Conservation (phyloP, 2,329 filamentous ascomycete species). For the Pseudogymnoascus destructans region DNA sequence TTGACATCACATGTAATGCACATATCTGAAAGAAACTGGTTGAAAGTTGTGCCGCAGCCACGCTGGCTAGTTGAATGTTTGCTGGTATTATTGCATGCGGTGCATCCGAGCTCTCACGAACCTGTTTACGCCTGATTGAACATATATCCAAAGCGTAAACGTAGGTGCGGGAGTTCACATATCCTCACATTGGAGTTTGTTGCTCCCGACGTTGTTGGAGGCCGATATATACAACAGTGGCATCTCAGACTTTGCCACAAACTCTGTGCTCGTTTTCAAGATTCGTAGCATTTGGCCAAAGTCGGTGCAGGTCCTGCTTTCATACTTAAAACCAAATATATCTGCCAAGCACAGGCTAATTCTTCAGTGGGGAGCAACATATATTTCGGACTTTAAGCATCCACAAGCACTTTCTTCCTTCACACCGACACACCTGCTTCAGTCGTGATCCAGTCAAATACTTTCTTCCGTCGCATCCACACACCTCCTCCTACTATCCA, state of each 20-base stretch:
- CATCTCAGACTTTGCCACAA: neutral
- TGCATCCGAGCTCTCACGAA: neutral
- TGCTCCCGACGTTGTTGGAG: neutral
- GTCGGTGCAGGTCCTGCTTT: neutral
- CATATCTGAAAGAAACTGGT: neutral
- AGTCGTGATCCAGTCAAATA: neutral
- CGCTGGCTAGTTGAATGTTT: neutral
- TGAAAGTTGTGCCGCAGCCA: neutral
- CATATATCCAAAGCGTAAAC: neutral
- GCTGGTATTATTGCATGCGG: neutral
- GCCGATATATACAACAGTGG: neutral
- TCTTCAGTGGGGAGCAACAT: neutral
- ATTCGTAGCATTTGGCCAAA: neutral
- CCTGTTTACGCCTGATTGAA: neutral
- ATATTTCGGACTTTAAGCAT: neutral
- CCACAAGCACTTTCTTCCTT: neutral
- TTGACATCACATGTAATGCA: neutral
- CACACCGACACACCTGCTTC: neutral
- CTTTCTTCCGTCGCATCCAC: neutral
- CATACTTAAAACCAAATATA: neutral
- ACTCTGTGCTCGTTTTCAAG: neutral
- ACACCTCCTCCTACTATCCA: neutral
- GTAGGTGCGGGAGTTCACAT: neutral
- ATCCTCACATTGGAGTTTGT: neutral
- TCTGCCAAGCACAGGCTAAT: neutral